phyloP scores from a whole-genome alignment of 2,329 filamentous ascomycete species.

The Phialemoniopsis sp. region DNA sequence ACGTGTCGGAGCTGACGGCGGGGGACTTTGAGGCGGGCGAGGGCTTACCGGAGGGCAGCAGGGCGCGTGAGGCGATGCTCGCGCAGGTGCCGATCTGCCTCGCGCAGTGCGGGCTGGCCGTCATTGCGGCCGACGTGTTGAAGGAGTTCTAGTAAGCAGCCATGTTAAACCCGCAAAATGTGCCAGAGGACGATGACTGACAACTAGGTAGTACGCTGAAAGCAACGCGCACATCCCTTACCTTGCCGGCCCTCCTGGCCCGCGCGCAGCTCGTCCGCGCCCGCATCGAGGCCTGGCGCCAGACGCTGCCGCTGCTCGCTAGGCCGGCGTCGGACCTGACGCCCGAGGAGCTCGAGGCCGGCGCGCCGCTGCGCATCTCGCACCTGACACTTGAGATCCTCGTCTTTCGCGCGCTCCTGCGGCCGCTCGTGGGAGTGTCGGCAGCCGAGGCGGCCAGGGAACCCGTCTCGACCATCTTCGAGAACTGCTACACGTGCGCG shows the following conservation, averaged over 20 bases:
- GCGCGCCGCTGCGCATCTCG: slow-evolving; percentile 14
- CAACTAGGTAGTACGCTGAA: slow-evolving; percentile 6
- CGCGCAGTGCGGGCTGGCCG: slow-evolving; percentile 11
- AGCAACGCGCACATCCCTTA: slow-evolving; percentile 3
- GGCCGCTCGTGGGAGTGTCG: slow-evolving; percentile 10
- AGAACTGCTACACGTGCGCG: slow-evolving; percentile 16
- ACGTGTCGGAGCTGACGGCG: slow-evolving; percentile 8
- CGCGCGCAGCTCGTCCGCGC: slow-evolving; percentile 16
- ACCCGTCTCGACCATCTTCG: slow-evolving; percentile 16
- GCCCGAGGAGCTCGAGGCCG: slow-evolving; percentile 14
- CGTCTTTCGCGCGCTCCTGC: slow-evolving; percentile 18
- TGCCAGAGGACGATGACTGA: not conserved
- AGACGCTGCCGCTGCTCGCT: slow-evolving; percentile 15
- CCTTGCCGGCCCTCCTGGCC: slow-evolving; percentile 9
- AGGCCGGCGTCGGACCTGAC: slow-evolving; percentile 12
- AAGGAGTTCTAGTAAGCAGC: slow-evolving; percentile 16
- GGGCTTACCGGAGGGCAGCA: not conserved
- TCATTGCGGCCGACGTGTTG: slow-evolving; percentile 15
- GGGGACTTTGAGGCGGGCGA: slow-evolving; percentile 14
- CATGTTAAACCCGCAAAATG: not conserved
- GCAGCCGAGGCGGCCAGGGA: slow-evolving; percentile 8
- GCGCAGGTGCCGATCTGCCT: slow-evolving; percentile 12
- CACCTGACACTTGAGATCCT: slow-evolving; percentile 17
- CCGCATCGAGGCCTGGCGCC: slow-evolving; percentile 17
- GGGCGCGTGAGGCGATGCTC: slow-evolving; percentile 1